Conservation (phyloP, 2,329 filamentous ascomycete species). For the Neopestalotiopsis sp. region DNA sequence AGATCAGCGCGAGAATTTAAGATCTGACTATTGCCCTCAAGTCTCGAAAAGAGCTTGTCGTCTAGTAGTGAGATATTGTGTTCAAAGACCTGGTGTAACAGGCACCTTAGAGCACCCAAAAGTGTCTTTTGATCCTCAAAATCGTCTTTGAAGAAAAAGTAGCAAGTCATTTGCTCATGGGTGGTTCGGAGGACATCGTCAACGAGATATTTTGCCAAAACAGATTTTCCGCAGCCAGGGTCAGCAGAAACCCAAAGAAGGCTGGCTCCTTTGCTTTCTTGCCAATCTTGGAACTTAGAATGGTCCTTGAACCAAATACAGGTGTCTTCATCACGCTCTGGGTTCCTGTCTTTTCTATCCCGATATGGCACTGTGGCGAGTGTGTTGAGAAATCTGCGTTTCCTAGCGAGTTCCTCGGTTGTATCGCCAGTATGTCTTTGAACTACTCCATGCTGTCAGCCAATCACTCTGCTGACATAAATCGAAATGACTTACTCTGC, state of each 20-base stretch:
- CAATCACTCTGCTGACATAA: background rate
- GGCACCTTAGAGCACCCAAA: background rate
- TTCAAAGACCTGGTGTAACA: background rate
- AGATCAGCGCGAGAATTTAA: background rate
- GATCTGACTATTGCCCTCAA: background rate
- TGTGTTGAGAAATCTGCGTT: no score
- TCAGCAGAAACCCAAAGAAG: background rate
- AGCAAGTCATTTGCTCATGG: background rate
- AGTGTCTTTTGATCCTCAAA: background rate
- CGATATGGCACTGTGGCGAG: background rate
- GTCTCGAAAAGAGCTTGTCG: background rate
- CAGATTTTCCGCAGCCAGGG: background rate
- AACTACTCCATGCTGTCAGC: no score
- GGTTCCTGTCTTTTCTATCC: background rate
- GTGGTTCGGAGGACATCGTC: background rate
- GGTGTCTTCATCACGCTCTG: background rate
- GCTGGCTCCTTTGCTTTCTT: background rate
- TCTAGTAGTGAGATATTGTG: background rate
- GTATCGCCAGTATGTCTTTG: no score
- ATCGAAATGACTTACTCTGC: background rate
- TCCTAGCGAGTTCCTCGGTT: no score
- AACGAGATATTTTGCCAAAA: background rate
- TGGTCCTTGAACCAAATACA: background rate
- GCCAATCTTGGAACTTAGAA: background rate
- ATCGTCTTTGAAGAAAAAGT: background rate